phyloP scores from a whole-genome alignment of 495 filamentous ascomycete genomes.

The Parathielavia hyrcaniae region DNA sequence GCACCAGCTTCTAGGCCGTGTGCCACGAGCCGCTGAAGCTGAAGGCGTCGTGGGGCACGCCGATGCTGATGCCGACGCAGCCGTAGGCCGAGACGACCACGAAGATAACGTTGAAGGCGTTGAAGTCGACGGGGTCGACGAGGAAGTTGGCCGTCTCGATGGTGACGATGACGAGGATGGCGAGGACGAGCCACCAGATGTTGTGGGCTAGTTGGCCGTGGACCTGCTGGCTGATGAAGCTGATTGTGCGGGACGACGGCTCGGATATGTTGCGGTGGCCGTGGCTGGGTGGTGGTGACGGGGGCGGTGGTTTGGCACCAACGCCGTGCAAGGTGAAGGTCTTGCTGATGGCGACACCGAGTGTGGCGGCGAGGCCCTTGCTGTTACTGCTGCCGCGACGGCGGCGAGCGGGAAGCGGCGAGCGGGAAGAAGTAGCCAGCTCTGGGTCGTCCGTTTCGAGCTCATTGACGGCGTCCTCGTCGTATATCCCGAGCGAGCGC shows the following conservation, averaged over 20 bases:
- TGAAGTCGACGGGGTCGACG: slow-evolving; percentile 59
- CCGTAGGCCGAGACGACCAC: slow-evolving; percentile 79
- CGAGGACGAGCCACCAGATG: slow-evolving; percentile 75
- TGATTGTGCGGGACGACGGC: slow-evolving; percentile 30
- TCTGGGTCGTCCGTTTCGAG: slow-evolving; percentile 12
- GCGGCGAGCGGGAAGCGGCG: slow-evolving; percentile 11
- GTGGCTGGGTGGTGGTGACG: slow-evolving; percentile 15
- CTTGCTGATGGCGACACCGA: slow-evolving; percentile 28
- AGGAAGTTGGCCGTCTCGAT: slow-evolving; percentile 64
- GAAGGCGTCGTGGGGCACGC: slow-evolving; percentile 59
- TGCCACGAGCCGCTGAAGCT: slow-evolving; percentile 71
- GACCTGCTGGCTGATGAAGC: slow-evolving; percentile 58
- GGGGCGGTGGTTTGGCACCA: slow-evolving; percentile 23
- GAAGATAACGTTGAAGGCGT: slow-evolving; percentile 79
- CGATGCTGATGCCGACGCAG: slow-evolving; percentile 76
- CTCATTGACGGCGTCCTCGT: slow-evolving; percentile 34
- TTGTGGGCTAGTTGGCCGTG: slow-evolving; percentile 78
- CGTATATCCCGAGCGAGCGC: slow-evolving; percentile 60
- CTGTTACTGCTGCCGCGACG: slow-evolving; percentile 10
- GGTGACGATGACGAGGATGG: slow-evolving; percentile 63
- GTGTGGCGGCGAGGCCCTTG: slow-evolving; percentile 23
- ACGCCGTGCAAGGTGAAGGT: slow-evolving; percentile 39
- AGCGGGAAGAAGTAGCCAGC: background rate
- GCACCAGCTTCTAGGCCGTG: slow-evolving; percentile 63
- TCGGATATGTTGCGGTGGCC: slow-evolving; percentile 9